A percentile compares a stretch with the other conserved stretches of the same genome.
Evolutionary conservation across 495 filamentous ascomycete species (phyloP).

Genomic region (Aspergillus panamensis): DNA sequence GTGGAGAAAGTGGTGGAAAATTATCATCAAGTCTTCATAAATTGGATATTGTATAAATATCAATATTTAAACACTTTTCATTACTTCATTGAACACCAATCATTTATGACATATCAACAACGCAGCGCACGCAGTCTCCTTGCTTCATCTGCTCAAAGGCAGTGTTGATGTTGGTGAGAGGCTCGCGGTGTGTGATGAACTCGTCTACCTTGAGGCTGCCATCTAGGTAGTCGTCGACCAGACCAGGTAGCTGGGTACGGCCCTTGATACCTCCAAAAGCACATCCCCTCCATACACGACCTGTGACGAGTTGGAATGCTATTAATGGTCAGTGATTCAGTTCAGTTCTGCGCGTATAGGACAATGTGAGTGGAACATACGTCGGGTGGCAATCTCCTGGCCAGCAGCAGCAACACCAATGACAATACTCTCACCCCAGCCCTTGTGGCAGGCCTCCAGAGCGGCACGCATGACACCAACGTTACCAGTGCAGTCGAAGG

Average conservation of each 20-base stretch:
- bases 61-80: slow-evolving; percentile 11
- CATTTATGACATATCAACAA: slow-evolving; percentile 42
- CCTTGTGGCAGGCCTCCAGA: slow-evolving; percentile 97
- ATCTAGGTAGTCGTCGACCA: slow-evolving; percentile 86
- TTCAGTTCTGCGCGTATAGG: background rate
- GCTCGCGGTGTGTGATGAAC: slow-evolving; percentile 96
- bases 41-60: background rate
- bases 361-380: slow-evolving; percentile 54
- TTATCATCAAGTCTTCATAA: background rate
- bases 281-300: slow-evolving; percentile 95
- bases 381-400: slow-evolving; percentile 92
- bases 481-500: slow-evolving; percentile 98
- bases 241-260: slow-evolving; percentile 80
- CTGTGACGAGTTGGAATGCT: slow-evolving; percentile 99
- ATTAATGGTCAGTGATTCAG: slow-evolving; percentile 1
- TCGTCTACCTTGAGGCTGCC: slow-evolving; percentile 97
- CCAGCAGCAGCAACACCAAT: slow-evolving; percentile 97
- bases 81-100: slow-evolving; percentile 11
- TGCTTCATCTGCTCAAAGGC: slow-evolving; percentile 93
- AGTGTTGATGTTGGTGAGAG: slow-evolving; percentile 73
- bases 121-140: slow-evolving; percentile 93
- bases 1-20: too few species aligned
- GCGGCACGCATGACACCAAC: slow-evolving; percentile 94
- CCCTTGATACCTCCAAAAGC: slow-evolving; percentile 99
- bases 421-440: slow-evolving; percentile 96